phyloP scores from a whole-genome alignment of 2,329 filamentous ascomycete genomes.

The Aspergillus tanneri region DNA sequence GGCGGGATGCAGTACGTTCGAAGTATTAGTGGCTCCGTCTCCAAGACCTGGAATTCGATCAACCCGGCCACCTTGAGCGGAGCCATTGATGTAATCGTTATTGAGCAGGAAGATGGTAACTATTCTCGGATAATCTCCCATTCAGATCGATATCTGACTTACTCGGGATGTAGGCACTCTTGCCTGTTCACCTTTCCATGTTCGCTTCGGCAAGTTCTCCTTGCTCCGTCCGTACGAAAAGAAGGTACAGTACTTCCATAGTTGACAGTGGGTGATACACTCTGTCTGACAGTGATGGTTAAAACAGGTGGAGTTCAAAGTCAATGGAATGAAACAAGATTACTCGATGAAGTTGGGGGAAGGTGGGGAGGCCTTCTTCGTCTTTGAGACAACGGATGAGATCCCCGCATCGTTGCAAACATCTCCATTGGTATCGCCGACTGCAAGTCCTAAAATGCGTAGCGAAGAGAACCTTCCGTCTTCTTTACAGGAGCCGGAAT shows the following conservation, averaged over 20 bases:
- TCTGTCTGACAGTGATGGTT: constrained; percentile 16
- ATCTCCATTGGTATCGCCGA: constrained; percentile 86
- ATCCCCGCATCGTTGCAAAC: constrained; percentile 95
- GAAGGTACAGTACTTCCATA: constrained; percentile 56
- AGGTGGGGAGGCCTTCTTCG: constrained; percentile 96
- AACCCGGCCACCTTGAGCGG: constrained; percentile 96
- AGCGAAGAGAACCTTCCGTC: constrained; percentile 32
- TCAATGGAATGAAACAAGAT: constrained; percentile 87
- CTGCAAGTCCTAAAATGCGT: constrained; percentile 66
- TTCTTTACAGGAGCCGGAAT: constrained; percentile 52
- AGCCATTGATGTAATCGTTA: constrained; percentile 97
- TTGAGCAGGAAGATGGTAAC: constrained; percentile 89
- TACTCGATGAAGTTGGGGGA: constrained; percentile 99
- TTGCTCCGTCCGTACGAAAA: constrained; percentile 93
- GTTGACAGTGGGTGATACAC: neutral
- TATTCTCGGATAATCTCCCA: neutral
- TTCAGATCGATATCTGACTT: constrained; percentile 2
- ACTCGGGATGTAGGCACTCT: constrained; percentile 54
- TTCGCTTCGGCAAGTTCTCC: constrained; percentile 98
- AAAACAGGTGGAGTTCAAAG: constrained; percentile 77
- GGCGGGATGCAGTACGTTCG: constrained; percentile 92
- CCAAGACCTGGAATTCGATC: constrained; percentile 99
- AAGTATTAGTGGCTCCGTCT: constrained; percentile 90
- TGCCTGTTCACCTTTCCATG: constrained; percentile 94
- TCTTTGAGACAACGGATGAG: constrained; percentile 89